A percentile compares a stretch with the other conserved stretches of the same genome.
Conservation (phyloP, 495 filamentous ascomycete genomes). For the Lichenothelia convexa region DNA sequence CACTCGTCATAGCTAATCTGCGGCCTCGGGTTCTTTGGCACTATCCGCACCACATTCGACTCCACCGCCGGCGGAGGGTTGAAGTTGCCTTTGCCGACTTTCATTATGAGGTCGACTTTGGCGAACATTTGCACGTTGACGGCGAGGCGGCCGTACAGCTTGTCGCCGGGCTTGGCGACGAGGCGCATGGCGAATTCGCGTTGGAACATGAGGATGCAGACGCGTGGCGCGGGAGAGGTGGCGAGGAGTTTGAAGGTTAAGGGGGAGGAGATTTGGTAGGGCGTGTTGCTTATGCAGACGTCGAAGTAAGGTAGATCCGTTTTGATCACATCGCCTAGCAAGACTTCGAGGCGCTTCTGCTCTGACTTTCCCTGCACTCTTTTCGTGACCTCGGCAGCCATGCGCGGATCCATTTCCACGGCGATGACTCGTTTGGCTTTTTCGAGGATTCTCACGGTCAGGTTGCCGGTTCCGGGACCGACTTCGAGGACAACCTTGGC, state of each 20-base stretch:
- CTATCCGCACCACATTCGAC: slow-evolving; percentile 58
- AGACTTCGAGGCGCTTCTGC: slow-evolving; percentile 61
- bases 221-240: slow-evolving; percentile 53
- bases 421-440: slow-evolving; percentile 75
- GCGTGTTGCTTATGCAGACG: slow-evolving; percentile 86
- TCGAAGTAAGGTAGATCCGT: slow-evolving; percentile 71
- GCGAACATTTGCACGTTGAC: slow-evolving; percentile 96
- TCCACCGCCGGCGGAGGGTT: slow-evolving; percentile 85
- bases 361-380: slow-evolving; percentile 73
- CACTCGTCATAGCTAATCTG: slow-evolving; percentile 85
- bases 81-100: slow-evolving; percentile 89
- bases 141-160: slow-evolving; percentile 68
- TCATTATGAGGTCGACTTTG: slow-evolving; percentile 71
- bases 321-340: slow-evolving; percentile 90
- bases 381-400: slow-evolving; percentile 93
- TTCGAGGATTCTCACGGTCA: slow-evolving; percentile 77
- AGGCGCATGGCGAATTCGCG: slow-evolving; percentile 63
- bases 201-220: slow-evolving; percentile 79
- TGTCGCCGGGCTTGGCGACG: slow-evolving; percentile 58
- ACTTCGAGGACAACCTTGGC: slow-evolving; percentile 59
- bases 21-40: slow-evolving; percentile 64
- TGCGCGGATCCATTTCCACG: slow-evolving; percentile 85
- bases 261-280: slow-evolving; percentile 86
- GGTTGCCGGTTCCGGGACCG: slow-evolving; percentile 65
- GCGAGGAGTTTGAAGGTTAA: slow-evolving; percentile 83